Conservation (phyloP, 306 rosid species). For the Trichosanthes truncata region DNA sequence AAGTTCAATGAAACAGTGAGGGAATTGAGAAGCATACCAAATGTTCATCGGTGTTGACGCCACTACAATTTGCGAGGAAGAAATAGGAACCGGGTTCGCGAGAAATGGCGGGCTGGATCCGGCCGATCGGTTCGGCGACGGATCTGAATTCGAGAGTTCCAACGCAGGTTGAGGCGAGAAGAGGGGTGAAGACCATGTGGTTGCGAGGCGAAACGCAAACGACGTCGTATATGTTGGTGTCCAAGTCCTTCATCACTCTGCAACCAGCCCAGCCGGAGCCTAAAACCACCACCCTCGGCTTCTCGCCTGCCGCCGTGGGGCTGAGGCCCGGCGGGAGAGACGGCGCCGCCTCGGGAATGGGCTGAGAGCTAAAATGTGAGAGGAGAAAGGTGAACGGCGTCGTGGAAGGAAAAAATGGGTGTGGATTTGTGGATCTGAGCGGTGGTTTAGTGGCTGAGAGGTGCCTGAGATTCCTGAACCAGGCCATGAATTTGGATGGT, state of each 20-base stretch:
- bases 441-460: conserved; percentile 22
- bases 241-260: conserved; percentile 71
- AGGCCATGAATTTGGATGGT: conserved; percentile 28
- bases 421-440: conserved; percentile 16
- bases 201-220: conserved; percentile 96
- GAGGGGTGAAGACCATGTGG: conserved; percentile 96
- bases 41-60: conserved; percentile 41
- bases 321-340: conserved; percentile 25
- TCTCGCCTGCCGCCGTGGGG: conserved; percentile 55
- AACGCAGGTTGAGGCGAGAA: conserved; percentile 92
- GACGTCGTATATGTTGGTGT: conserved; percentile 56
- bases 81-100: conserved; percentile 78
- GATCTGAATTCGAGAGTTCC: conserved; percentile 92
- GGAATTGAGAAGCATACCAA: conserved; percentile 23
- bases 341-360: conserved; percentile 19
- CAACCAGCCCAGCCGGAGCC: conserved; percentile 98
- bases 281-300: conserved; percentile 83
- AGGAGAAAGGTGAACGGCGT: conserved; percentile 9
- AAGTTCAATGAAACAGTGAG: background rate
- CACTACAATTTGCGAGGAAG: conserved; percentile 72
- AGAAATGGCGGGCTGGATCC: conserved; percentile 90
- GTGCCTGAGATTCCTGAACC: conserved; percentile 45
- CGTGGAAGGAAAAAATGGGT: conserved; percentile 25
- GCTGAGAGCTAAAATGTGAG: conserved; percentile 34
- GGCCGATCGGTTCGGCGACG: conserved; percentile 77